Evolutionary conservation across 306 rosid species (phyloP).

Genomic region (Pyrus communis): DNA sequence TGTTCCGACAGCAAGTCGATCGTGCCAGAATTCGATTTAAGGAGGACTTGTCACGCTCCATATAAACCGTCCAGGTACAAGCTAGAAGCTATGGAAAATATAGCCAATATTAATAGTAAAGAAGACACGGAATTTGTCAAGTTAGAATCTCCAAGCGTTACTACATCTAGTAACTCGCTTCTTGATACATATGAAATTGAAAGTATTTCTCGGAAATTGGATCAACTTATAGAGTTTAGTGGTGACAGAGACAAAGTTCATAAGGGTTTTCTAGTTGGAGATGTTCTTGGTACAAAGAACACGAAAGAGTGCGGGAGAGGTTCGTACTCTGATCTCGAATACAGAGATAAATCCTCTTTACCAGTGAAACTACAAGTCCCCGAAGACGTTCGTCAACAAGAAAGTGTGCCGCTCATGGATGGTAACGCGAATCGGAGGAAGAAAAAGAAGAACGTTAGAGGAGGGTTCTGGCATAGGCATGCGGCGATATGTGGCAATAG

Average conservation of each 20-base stretch:
- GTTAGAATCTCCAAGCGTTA: not conserved
- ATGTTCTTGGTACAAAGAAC: not conserved
- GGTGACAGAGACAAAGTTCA: not conserved
- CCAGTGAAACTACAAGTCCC: not conserved
- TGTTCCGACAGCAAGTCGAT: slow-evolving; percentile 31
- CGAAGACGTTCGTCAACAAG: not conserved
- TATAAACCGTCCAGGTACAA: slow-evolving; percentile 61
- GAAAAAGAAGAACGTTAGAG: slow-evolving; percentile 32
- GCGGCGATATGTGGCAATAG: slow-evolving; percentile 44
- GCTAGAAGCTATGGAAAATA: slow-evolving; percentile 41
- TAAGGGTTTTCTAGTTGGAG: not conserved
- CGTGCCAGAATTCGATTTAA: slow-evolving; percentile 26
- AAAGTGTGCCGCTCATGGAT: not conserved
- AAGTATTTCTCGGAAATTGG: slow-evolving; percentile 43
- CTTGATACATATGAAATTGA: slow-evolving; percentile 58
- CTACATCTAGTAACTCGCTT: slow-evolving; percentile 19
- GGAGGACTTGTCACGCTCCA: slow-evolving; percentile 9
- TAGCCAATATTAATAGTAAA: not conserved
- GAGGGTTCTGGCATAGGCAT: slow-evolving; percentile 35
- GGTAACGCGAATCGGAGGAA: not conserved
- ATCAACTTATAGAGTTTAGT: slow-evolving; percentile 30
- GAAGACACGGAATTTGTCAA: not conserved
- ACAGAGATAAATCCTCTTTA: not conserved
- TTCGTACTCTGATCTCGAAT: not conserved
- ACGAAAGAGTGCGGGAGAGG: not conserved